Conservation (phyloP, 768 basidiomycete genomes). For the Cystofilobasidium ferigula region DNA sequence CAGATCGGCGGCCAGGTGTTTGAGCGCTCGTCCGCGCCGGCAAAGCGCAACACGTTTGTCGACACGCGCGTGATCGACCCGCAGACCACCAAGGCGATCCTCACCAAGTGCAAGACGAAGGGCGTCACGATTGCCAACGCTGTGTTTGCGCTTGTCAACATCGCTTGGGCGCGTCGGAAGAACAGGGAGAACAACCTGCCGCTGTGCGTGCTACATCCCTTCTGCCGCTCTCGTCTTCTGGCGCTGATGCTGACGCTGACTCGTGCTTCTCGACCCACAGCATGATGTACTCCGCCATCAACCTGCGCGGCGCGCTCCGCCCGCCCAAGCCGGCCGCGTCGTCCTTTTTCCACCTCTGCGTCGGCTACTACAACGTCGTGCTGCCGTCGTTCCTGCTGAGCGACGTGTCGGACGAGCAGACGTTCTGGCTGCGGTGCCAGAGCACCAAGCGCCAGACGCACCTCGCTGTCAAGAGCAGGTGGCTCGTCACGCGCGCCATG, state of each 20-base stretch:
- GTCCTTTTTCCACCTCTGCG: slow-evolving; percentile 73
- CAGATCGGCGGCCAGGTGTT: slow-evolving; percentile 65
- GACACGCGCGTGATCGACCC: slow-evolving; percentile 54
- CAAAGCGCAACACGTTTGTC: slow-evolving; percentile 48
- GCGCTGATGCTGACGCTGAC: no score
- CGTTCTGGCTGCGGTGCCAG: slow-evolving; percentile 66
- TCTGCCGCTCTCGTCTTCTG: neutral
- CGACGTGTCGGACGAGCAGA: slow-evolving; percentile 32
- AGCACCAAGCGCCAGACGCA: slow-evolving; percentile 58
- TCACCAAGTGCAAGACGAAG: slow-evolving; percentile 58
- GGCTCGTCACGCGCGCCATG: slow-evolving; percentile 55
- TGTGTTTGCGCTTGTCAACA: slow-evolving; percentile 61
- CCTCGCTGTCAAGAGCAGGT: slow-evolving; percentile 52
- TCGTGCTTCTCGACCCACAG: no score
- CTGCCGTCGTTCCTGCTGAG: slow-evolving; percentile 59
- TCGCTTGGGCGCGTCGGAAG: slow-evolving; percentile 57
- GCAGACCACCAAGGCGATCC: slow-evolving; percentile 51
- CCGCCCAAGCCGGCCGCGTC: slow-evolving; percentile 37
- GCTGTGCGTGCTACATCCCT: slow-evolving; percentile 2
- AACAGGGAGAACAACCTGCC: slow-evolving; percentile 16
- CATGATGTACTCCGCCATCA: slow-evolving; percentile 79
- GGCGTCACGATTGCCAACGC: slow-evolving; percentile 65
- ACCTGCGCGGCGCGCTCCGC: slow-evolving; percentile 51
- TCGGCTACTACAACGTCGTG: slow-evolving; percentile 70
- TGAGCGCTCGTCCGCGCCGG: slow-evolving; percentile 38